A percentile compares a stretch with the other conserved stretches of the same genome.
These are phyloP conservation scores for Diaporthe batatas DNA, from an alignment of 2,329 filamentous ascomycete species.

Conservation along the genomic window DNA sequence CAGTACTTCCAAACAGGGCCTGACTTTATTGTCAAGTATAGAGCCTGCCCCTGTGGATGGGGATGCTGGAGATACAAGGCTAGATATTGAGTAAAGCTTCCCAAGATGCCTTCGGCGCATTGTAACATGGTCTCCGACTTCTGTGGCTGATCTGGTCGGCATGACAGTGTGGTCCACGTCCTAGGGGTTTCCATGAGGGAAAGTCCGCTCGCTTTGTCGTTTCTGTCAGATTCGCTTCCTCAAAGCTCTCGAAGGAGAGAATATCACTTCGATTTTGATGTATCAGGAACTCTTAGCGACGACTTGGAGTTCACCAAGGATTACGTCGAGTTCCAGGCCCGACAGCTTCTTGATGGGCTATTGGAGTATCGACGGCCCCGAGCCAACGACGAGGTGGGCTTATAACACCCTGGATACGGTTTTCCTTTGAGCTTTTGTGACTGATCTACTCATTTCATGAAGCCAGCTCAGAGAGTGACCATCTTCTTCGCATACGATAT, in stretches of 20 bases:
- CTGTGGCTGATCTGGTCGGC: background rate
- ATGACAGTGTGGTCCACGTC: background rate
- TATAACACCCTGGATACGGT: background rate
- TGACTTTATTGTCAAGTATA: background rate
- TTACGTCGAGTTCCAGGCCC: background rate
- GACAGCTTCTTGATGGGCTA: background rate
- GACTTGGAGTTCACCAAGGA: background rate
- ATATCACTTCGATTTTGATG: background rate
- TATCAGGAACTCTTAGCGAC: background rate
- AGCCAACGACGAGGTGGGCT: background rate
- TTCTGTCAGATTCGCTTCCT: too few relatives aligned
- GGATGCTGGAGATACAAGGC: background rate
- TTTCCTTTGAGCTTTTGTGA: too few relatives aligned
- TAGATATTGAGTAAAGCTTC: background rate
- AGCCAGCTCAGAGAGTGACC: background rate
- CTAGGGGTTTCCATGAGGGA: background rate
- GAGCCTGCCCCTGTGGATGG: too few relatives aligned
- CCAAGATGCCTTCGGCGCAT: too few relatives aligned
- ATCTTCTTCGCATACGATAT: background rate
- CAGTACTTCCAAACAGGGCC: background rate
- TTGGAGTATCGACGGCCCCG: background rate
- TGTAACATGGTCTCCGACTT: background rate
- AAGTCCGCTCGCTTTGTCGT: background rate
- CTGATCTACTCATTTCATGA: background rate
- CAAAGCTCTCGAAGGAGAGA: background rate